Percentiles rank a stretch among this genome's conserved stretches.
These are phyloP conservation scores for Petrea volubilis DNA, from an alignment of 257 asterid species.

Conservation along the genomic window DNA sequence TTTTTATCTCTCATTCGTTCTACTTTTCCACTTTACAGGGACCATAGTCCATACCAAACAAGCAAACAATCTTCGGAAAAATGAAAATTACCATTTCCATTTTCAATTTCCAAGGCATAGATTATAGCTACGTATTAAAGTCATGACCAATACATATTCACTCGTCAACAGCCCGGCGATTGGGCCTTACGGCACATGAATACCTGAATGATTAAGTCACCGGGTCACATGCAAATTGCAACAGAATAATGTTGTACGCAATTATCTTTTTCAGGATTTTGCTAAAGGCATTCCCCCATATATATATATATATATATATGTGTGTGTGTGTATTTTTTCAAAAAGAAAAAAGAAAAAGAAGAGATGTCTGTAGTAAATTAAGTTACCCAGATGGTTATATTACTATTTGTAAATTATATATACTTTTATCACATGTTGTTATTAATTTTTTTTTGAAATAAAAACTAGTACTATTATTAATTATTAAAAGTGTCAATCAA, in stretches of 20 bases:
- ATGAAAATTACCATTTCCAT: not conserved
- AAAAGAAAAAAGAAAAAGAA: too few relatives aligned
- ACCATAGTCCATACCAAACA: not conserved
- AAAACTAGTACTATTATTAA: too few relatives aligned
- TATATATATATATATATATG: too few relatives aligned
- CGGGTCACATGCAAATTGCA: not conserved
- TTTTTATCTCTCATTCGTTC: not conserved
- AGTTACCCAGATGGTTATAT: too few relatives aligned
- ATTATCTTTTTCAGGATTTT: not conserved
- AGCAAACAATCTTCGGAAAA: not conserved
- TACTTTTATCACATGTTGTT: too few relatives aligned
- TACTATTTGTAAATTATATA: too few relatives aligned
- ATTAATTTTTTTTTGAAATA: too few relatives aligned
- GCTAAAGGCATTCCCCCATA: not conserved
- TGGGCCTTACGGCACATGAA: not conserved
- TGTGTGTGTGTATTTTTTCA: too few relatives aligned
- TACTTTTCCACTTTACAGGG: not conserved
- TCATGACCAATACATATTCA: not conserved
- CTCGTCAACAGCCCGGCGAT: not conserved
- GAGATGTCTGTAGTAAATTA: too few relatives aligned
- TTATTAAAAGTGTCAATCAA: too few relatives aligned
- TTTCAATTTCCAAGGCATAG: not conserved
- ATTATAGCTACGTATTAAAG: too few relatives aligned
- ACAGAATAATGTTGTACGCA: not conserved
- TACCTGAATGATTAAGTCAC: not conserved